Conservation (phyloP, 805 yeast species). For the Metschnikowia matae region DNA sequence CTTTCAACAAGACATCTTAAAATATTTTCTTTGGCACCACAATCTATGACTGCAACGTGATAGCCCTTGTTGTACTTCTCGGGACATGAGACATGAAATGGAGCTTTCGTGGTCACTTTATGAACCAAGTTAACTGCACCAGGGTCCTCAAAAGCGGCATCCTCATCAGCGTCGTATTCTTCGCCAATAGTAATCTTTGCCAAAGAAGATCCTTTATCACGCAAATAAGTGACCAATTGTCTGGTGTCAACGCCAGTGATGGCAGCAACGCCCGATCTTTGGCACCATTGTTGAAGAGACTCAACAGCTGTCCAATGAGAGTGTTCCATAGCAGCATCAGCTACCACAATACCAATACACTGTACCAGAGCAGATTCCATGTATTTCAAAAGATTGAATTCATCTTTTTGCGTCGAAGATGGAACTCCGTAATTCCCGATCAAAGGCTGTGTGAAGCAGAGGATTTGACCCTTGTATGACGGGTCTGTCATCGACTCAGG, state of each 20-base stretch:
- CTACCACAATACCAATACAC: constrained; percentile 93
- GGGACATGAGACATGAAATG: constrained; percentile 78
- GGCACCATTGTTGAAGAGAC: constrained; percentile 92
- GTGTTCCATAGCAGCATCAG: constrained; percentile 90
- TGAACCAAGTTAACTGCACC: constrained; percentile 85
- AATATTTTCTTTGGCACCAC: constrained; percentile 98
- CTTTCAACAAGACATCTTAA: constrained; percentile 89
- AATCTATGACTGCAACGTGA: constrained; percentile 91
- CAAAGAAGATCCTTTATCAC: constrained; percentile 94
- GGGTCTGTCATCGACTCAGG: constrained; percentile 99
- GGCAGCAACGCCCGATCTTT: constrained; percentile 91
- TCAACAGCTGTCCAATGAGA: constrained; percentile 99
- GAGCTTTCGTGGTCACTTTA: constrained; percentile 91
- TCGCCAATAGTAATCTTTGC: constrained; percentile 89
- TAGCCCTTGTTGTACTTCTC: constrained; percentile 48
- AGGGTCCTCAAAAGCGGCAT: constrained; percentile 88
- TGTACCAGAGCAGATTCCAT: constrained; percentile 90
- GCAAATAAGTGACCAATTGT: constrained; percentile 83
- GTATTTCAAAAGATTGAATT: constrained; percentile 79
- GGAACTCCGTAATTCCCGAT: constrained; percentile 99
- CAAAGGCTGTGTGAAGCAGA: constrained; percentile 94
- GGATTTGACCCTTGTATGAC: constrained; percentile 93
- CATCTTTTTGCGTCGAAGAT: constrained; percentile 71
- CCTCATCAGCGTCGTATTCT: constrained; percentile 87
- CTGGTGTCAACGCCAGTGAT: constrained; percentile 97